These are phyloP conservation scores for Arthrinium phaeospermum DNA, from an alignment of 2,329 filamentous ascomycete genomes.

Conservation along the genomic window DNA sequence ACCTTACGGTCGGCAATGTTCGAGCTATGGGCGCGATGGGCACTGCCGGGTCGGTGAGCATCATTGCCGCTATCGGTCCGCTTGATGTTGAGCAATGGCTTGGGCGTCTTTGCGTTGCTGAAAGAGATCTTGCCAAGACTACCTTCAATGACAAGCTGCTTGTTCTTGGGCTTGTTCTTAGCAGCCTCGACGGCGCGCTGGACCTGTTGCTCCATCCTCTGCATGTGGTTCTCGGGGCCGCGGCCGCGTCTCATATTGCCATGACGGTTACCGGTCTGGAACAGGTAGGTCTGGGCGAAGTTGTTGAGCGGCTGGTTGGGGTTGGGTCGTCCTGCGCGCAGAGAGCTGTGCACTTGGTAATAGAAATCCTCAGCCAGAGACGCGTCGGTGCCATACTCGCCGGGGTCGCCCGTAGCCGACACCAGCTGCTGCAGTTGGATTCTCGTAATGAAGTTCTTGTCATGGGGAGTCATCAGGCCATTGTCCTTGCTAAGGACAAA, in stretches of 20 bases:
- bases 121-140: conserved; percentile 98
- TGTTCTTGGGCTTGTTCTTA: conserved; percentile 97
- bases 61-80: conserved; percentile 74
- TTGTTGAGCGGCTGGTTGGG: conserved; percentile 92
- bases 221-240: conserved; percentile 94
- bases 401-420: conserved; percentile 85
- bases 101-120: conserved; percentile 97
- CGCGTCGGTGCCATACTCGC: conserved; percentile 79
- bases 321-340: conserved; percentile 87
- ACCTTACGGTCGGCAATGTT: conserved; percentile 77
- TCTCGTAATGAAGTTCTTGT: conserved; percentile 98
- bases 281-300: conserved; percentile 97
- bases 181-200: conserved; percentile 96
- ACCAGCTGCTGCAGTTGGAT: conserved; percentile 98
- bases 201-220: conserved; percentile 99
- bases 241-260: conserved; percentile 77
- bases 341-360: conserved; percentile 96
- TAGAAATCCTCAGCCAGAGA: conserved; percentile 94
- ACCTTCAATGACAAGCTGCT: conserved; percentile 93
- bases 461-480: conserved; percentile 96
- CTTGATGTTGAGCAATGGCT: conserved; percentile 94
- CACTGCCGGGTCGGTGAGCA: conserved; percentile 55
- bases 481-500: conserved; percentile 92
- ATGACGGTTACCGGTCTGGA: conserved; percentile 88
- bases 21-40: conserved; percentile 44